These are phyloP conservation scores for Globisporangium solare DNA, from an alignment of 352 stramenopile genomes.

Conservation along the genomic window DNA sequence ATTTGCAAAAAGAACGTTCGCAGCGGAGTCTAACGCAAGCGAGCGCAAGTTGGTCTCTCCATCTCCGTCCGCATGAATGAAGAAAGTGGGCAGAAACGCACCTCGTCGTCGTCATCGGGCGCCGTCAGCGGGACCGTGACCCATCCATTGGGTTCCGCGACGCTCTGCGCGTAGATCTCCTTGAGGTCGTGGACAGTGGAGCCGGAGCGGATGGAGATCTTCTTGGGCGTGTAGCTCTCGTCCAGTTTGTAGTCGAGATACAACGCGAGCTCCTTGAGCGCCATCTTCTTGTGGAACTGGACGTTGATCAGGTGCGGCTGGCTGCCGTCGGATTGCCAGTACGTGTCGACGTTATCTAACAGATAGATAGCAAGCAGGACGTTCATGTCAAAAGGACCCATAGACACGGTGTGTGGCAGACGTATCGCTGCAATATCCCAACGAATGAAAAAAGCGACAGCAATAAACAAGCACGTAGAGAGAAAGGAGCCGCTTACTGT, in stretches of 20 bases:
- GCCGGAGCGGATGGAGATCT: constrained; percentile 90
- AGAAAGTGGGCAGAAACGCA: not conserved
- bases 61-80: too few species aligned
- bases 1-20: constrained; percentile 97
- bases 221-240: constrained; percentile 98
- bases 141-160: constrained; percentile 94
- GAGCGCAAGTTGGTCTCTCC: too few species aligned
- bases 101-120: constrained; percentile 41
- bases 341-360: constrained; percentile 93
- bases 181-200: constrained; percentile 95
- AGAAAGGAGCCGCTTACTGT: constrained; percentile 54
- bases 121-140: constrained; percentile 78
- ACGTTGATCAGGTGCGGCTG: constrained; percentile 98
- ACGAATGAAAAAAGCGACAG: constrained; percentile 7
- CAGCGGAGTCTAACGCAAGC: constrained; percentile 19
- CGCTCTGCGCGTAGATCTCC: constrained; percentile 89
- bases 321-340: constrained; percentile 94
- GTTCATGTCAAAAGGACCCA: too few species aligned
- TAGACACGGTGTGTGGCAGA: not conserved
- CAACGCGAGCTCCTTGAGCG: constrained; percentile 92
- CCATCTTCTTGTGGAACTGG: constrained; percentile 94
- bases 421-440: not conserved
- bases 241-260: constrained; percentile 98
- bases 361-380: too few species aligned
- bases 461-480: not conserved